Evolutionary conservation across 2,329 filamentous ascomycete genomes (phyloP).

Genomic region (Hirsutella minnesotensis): DNA sequence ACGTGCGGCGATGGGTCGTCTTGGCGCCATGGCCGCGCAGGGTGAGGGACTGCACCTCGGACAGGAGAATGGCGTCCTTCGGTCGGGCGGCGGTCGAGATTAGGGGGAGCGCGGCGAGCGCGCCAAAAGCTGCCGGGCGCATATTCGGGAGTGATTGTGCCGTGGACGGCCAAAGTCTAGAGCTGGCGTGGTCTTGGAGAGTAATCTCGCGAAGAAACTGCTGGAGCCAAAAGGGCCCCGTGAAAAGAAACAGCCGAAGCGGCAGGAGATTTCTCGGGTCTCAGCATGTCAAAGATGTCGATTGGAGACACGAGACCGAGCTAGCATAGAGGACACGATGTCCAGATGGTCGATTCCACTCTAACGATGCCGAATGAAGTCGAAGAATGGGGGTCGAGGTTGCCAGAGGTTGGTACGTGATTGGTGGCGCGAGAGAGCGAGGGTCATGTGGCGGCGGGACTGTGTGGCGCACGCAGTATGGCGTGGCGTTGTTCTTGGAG

Average conservation of each 20-base stretch:
- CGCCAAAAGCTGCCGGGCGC: not conserved
- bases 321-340: slow-evolving; percentile 12
- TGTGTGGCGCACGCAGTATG: not conserved
- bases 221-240: no score
- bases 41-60: slow-evolving; percentile 63
- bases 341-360: slow-evolving; percentile 5
- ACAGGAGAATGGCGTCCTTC: slow-evolving; percentile 44
- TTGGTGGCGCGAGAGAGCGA: not conserved
- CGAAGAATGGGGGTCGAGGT: not conserved
- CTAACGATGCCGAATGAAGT: slow-evolving; percentile 1
- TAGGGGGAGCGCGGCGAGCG: slow-evolving; percentile 14
- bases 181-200: not conserved
- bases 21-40: slow-evolving; percentile 50
- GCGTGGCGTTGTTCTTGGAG: not conserved
- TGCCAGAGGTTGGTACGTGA: no score
- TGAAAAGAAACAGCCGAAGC: no score
- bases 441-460: not conserved
- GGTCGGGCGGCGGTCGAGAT: slow-evolving; percentile 19
- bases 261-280: no score
- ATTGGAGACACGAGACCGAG: no score
- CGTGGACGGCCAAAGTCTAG: not conserved
- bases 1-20: slow-evolving; percentile 66
- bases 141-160: no score
- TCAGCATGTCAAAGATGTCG: no score
- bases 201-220: not conserved